These are phyloP conservation scores for Phytophthora vignae DNA, from an alignment of 352 stramenopile genomes.

Conservation along the genomic window DNA sequence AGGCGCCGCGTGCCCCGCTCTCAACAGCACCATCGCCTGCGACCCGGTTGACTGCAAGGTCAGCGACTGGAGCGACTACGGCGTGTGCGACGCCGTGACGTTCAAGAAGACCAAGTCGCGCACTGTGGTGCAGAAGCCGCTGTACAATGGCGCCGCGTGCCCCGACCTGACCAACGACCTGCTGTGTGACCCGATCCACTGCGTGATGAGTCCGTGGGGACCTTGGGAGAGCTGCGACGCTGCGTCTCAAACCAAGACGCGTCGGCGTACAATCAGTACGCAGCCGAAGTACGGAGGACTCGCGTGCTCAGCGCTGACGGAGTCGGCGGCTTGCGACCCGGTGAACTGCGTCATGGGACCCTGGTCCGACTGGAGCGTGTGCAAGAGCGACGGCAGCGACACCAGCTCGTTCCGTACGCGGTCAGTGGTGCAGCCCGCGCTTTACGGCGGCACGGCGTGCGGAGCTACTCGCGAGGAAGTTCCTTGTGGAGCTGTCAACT, in stretches of 20 bases:
- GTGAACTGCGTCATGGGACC: constrained; percentile 52
- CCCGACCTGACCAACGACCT: constrained; percentile 55
- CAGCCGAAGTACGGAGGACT: constrained; percentile 48
- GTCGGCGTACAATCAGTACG: constrained; percentile 30
- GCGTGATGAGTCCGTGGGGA: constrained; percentile 45
- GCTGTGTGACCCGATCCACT: constrained; percentile 61
- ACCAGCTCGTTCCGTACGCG: constrained; percentile 42
- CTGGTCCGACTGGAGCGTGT: constrained; percentile 49
- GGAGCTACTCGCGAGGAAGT: constrained; percentile 40
- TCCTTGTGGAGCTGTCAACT: constrained; percentile 59
- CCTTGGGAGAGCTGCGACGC: constrained; percentile 45
- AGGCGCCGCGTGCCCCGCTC: constrained; percentile 39
- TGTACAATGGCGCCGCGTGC: constrained; percentile 53
- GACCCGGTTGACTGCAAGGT: constrained; percentile 58
- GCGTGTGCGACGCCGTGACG: constrained; percentile 46
- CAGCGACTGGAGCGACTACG: constrained; percentile 51
- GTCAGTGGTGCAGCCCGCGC: constrained; percentile 30
- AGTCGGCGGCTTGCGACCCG: constrained; percentile 47
- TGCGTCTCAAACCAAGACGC: constrained; percentile 49
- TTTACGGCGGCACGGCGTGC: constrained; percentile 53
- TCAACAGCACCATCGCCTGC: constrained; percentile 49
- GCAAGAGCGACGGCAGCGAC: constrained; percentile 32
- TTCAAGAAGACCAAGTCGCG: constrained; percentile 62
- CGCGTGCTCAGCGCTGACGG: constrained; percentile 34
- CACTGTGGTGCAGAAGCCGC: constrained; percentile 33